A percentile compares a stretch with the other conserved stretches of the same genome.
phyloP scores from a whole-genome alignment of 1,284 basidiomycete genomes.

The Cryptococcus hybrid region DNA sequence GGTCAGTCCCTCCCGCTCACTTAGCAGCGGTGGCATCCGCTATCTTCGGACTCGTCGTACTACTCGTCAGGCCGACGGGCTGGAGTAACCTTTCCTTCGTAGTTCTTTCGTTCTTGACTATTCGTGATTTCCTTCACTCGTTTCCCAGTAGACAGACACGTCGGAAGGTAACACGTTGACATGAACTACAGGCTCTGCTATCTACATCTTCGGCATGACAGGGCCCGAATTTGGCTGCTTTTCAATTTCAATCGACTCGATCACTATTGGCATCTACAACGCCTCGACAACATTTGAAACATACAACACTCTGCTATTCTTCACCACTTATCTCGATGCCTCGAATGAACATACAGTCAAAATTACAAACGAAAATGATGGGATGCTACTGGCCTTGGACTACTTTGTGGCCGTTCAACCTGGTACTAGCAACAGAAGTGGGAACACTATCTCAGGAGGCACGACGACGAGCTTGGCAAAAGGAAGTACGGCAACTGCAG shows the following conservation, averaged over 20 bases:
- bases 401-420: constrained; percentile 27
- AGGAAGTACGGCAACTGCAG: constrained; percentile 6
- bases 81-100: too few species aligned
- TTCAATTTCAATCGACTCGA: constrained; percentile 17
- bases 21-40: too few species aligned
- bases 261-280: constrained; percentile 19
- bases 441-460: neutral
- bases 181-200: constrained; percentile 18
- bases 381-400: constrained; percentile 28
- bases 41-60: too few species aligned
- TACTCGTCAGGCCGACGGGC: too few species aligned
- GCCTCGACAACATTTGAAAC: constrained; percentile 22
- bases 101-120: too few species aligned
- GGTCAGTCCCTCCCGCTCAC: constrained; percentile 13
- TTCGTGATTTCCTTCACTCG: too few species aligned
- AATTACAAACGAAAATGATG: constrained; percentile 27
- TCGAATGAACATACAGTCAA: constrained; percentile 12
- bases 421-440: constrained; percentile 2
- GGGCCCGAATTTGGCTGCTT: constrained; percentile 30
- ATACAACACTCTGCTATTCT: constrained; percentile 26
- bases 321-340: constrained; percentile 14
- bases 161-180: neutral
- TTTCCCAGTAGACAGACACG: too few species aligned
- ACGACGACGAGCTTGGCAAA: neutral
- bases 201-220: constrained; percentile 34